Percentiles rank a stretch among this genome's conserved stretches.
phyloP scores from a whole-genome alignment of 306 rosid species.

The Cyamopsis tetragonoloba region DNA sequence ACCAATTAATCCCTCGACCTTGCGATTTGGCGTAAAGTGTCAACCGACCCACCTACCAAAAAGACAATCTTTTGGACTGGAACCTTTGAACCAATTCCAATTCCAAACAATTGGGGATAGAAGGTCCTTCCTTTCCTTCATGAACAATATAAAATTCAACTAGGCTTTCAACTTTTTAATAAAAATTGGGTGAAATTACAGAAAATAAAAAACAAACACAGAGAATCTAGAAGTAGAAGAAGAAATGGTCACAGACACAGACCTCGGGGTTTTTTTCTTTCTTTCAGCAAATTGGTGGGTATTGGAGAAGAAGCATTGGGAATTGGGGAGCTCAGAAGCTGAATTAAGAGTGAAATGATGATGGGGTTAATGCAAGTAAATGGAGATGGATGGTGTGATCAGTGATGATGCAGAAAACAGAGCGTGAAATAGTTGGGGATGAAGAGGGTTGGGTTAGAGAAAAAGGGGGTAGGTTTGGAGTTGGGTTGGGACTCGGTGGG shows the following conservation, averaged over 20 bases:
- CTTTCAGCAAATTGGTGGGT: slow-evolving; percentile 29
- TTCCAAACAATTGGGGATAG: slow-evolving; percentile 12
- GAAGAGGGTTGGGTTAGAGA: not conserved
- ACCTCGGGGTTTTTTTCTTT: slow-evolving; percentile 34
- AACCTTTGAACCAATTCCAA: slow-evolving; percentile 3
- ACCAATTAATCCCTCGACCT: not conserved
- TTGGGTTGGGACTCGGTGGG: slow-evolving; percentile 19
- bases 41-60: slow-evolving; percentile 15
- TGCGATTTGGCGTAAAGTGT: slow-evolving; percentile 17
- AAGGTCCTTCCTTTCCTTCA: slow-evolving; percentile 2
- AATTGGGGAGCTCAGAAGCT: slow-evolving; percentile 14
- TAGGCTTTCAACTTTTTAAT: not conserved
- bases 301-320: slow-evolving; percentile 29
- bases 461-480: slow-evolving; percentile 57
- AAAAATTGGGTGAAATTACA: not conserved
- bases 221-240: not conserved
- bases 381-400: not conserved
- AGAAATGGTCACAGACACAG: slow-evolving; percentile 21
- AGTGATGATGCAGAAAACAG: slow-evolving; percentile 16
- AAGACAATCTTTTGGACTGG: not conserved
- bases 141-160: not conserved
- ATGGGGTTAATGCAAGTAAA: not conserved
- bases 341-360: not conserved
- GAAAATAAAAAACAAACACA: slow-evolving; percentile 1
- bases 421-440: not conserved